Evolutionary conservation across 257 asterid species (phyloP).

Genomic region (Solanum gandarillasii): DNA sequence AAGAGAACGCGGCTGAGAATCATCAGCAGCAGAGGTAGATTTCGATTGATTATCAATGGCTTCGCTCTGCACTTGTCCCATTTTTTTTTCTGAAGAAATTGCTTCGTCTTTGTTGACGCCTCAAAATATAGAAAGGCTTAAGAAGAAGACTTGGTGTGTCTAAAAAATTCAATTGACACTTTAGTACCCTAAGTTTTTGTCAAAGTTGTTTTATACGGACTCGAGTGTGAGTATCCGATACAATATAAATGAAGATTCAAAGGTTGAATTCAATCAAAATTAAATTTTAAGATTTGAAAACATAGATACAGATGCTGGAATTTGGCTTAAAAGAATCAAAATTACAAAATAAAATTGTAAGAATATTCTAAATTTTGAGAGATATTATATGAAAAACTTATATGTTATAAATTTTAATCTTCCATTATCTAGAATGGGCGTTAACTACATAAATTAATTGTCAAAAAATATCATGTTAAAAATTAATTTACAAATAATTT

Average conservation of each 20-base stretch:
- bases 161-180: neutral
- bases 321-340: neutral
- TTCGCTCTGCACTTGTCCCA: conserved; percentile 14
- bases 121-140: neutral
- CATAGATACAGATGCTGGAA: rapidly evolving
- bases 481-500: no score
- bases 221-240: neutral
- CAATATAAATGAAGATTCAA: no score
- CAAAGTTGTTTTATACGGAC: neutral
- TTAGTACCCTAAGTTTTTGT: neutral
- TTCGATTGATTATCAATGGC: neutral
- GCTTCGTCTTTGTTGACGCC: neutral
- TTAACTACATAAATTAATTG: neutral
- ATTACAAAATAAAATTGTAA: neutral
- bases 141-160: neutral
- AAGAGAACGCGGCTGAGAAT: conserved; percentile 28
- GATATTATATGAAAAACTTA: neutral
- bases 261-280: no score
- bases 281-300: no score
- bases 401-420: neutral
- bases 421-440: neutral
- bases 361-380: neutral
- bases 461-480: neutral
- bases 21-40: conserved; percentile 11
- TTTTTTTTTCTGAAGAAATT: neutral